Evolutionary conservation across 495 filamentous ascomycete species (phyloP).

Genomic region (Cairneyella variabilis): DNA sequence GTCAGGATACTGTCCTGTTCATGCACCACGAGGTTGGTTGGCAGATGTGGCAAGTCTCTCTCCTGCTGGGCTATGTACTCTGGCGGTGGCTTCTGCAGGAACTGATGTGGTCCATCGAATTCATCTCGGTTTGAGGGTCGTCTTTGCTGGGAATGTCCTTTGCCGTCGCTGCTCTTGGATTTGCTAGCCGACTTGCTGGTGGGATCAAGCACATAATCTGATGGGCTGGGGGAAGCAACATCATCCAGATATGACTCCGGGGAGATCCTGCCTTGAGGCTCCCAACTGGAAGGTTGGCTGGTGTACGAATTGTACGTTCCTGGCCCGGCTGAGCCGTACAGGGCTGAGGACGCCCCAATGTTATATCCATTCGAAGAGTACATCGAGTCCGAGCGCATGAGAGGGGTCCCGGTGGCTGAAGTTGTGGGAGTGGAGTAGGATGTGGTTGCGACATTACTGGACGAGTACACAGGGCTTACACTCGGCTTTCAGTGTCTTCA

Average conservation of each 20-base stretch:
- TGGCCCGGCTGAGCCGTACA: slow-evolving; percentile 24
- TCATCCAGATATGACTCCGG: slow-evolving; percentile 29
- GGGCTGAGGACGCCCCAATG: slow-evolving; percentile 18
- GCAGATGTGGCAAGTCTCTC: slow-evolving; percentile 73
- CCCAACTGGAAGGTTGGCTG: slow-evolving; percentile 19
- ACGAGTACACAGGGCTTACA: slow-evolving; percentile 20
- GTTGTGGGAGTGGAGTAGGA: slow-evolving; percentile 19
- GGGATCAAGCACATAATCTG: slow-evolving; percentile 25
- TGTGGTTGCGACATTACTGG: slow-evolving; percentile 14
- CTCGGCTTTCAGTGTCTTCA: slow-evolving; percentile 19
- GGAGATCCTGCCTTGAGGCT: slow-evolving; percentile 23
- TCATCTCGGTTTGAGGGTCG: slow-evolving; percentile 80
- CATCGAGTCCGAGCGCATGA: slow-evolving; percentile 18
- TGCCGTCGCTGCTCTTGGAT: slow-evolving; percentile 41
- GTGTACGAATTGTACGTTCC: slow-evolving; percentile 18
- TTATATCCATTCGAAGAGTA: slow-evolving; percentile 24
- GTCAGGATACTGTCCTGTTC: slow-evolving; percentile 79
- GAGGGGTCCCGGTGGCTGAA: slow-evolving; percentile 2
- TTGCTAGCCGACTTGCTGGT: slow-evolving; percentile 24
- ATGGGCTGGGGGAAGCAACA: slow-evolving; percentile 22
- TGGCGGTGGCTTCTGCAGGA: slow-evolving; percentile 62
- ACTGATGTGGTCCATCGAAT: slow-evolving; percentile 82
- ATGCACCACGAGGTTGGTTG: slow-evolving; percentile 74
- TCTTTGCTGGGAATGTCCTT: slow-evolving; percentile 57
- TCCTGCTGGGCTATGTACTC: slow-evolving; percentile 69